phyloP scores from a whole-genome alignment of 2,329 filamentous ascomycete species.

The Pleurostoma richardsiae region DNA sequence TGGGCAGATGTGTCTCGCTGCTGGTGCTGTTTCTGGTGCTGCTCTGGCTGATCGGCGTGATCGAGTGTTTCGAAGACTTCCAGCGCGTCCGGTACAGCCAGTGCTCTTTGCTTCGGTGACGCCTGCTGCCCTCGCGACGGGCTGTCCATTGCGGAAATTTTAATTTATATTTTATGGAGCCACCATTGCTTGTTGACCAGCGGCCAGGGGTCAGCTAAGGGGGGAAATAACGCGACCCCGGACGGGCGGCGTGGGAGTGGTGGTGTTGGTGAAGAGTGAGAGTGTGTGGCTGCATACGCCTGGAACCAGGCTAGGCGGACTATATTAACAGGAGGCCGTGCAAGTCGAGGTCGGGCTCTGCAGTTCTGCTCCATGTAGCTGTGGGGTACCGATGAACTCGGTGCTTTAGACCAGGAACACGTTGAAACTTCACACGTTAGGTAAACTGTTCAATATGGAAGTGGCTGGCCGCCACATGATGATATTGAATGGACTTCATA shows the following conservation, averaged over 20 bases:
- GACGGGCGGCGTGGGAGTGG: slow-evolving; percentile 2
- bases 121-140: slow-evolving; percentile 15
- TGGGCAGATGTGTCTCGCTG: not conserved
- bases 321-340: not conserved
- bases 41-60: not conserved
- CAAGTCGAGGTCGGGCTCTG: too few relatives aligned
- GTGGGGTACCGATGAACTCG: too few relatives aligned
- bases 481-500: too few relatives aligned
- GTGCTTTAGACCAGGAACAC: too few relatives aligned
- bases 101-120: slow-evolving; percentile 8
- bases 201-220: slow-evolving; percentile 5
- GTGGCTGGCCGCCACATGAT: too few relatives aligned
- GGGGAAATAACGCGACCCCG: slow-evolving; percentile 13
- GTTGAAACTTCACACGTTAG: too few relatives aligned
- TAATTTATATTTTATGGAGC: slow-evolving; percentile 35
- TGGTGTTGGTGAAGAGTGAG: slow-evolving; percentile 1
- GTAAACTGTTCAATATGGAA: too few relatives aligned
- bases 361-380: too few relatives aligned
- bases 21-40: not conserved
- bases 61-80: not conserved
- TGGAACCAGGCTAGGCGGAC: not conserved
- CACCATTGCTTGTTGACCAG: slow-evolving; percentile 21
- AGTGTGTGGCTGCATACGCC: not conserved
- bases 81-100: not conserved
- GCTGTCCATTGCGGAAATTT: slow-evolving; percentile 29